A percentile compares a stretch with the other conserved stretches of the same genome.
phyloP scores from a whole-genome alignment of 805 yeast species.

The Metschnikowia arizonensis region DNA sequence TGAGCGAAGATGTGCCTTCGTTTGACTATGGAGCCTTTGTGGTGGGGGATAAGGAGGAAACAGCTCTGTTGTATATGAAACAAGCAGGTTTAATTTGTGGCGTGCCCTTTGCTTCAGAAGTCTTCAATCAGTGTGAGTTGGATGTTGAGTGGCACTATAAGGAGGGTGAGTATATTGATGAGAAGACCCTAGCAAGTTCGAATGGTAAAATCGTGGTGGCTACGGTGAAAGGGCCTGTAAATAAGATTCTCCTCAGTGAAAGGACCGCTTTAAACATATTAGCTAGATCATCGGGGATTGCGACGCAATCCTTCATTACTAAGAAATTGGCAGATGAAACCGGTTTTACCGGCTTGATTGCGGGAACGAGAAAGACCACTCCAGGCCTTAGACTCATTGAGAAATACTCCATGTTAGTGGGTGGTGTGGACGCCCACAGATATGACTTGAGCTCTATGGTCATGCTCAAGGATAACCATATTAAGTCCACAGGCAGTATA shows the following conservation, averaged over 20 bases:
- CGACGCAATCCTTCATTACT: conserved; percentile 64
- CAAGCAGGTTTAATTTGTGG: conserved; percentile 79
- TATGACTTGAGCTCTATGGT: conserved; percentile 92
- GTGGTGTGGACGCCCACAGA: conserved; percentile 91
- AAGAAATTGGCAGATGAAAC: conserved; percentile 56
- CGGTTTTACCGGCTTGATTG: conserved; percentile 80
- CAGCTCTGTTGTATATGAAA: conserved; percentile 79
- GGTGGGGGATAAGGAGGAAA: conserved; percentile 71
- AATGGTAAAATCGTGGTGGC: conserved; percentile 68
- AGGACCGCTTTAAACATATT: conserved; percentile 79
- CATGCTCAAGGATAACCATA: conserved; percentile 92
- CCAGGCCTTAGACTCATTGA: conserved; percentile 89
- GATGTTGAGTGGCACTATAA: conserved; percentile 64
- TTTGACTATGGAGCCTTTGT: conserved; percentile 94
- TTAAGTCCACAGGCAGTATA: conserved; percentile 90
- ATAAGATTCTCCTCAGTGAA: conserved; percentile 76
- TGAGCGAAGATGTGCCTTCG: conserved; percentile 86
- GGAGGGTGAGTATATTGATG: conserved; percentile 57
- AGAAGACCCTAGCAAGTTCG: conserved; percentile 43
- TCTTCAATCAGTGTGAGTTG: conserved; percentile 70
- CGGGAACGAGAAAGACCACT: conserved; percentile 96
- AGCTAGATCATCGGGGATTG: conserved; percentile 82
- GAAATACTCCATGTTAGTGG: conserved; percentile 91
- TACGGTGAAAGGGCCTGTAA: conserved; percentile 72
- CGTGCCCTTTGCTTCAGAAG: conserved; percentile 84